These are phyloP conservation scores for Cladobotryum mycophilum DNA, from an alignment of 2,329 filamentous ascomycete genomes.

Conservation along the genomic window DNA sequence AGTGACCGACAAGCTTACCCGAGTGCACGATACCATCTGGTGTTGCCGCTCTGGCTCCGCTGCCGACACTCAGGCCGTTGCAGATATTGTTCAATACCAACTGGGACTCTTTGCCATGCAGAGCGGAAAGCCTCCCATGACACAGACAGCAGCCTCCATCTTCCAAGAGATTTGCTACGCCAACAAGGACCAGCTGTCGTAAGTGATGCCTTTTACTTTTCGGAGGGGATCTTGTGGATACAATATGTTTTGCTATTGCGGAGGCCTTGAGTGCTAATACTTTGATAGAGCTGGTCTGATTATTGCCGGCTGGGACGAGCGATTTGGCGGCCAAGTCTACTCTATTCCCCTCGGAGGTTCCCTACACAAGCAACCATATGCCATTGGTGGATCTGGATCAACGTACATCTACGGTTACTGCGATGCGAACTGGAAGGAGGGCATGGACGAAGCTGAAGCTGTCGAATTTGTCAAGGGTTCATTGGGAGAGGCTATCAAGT, in stretches of 20 bases:
- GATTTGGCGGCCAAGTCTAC: conserved; percentile 95
- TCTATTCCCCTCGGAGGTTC: conserved; percentile 94
- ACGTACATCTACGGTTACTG: conserved; percentile 99
- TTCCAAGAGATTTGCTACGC: conserved; percentile 98
- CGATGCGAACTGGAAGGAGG: conserved; percentile 90
- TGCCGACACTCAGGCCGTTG: conserved; percentile 94
- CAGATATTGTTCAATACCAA: conserved; percentile 96
- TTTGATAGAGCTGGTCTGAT: conserved; percentile 78
- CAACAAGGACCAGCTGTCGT: conserved; percentile 93
- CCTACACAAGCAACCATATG: conserved; percentile 92
- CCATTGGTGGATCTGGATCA: conserved; percentile 93
- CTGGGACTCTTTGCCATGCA: conserved; percentile 85
- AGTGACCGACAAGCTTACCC: conserved; percentile 98
- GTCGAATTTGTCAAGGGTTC: conserved; percentile 89
- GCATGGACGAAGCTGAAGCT: conserved; percentile 87
- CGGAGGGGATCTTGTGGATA: not conserved
- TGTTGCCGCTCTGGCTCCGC: conserved; percentile 97
- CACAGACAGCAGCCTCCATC: conserved; percentile 88
- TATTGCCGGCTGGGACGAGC: conserved; percentile 94
- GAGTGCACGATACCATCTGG: conserved; percentile 99
- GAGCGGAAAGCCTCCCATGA: conserved; percentile 85
- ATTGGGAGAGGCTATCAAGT: conserved; percentile 92
- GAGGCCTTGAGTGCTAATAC: conserved; percentile 12
- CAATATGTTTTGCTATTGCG: not conserved
- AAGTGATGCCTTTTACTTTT: conserved; percentile 28